A percentile compares a stretch with the other conserved stretches of the same genome.
Evolutionary conservation across 441 rosid species (phyloP).

Genomic region (Croton laevigatus): DNA sequence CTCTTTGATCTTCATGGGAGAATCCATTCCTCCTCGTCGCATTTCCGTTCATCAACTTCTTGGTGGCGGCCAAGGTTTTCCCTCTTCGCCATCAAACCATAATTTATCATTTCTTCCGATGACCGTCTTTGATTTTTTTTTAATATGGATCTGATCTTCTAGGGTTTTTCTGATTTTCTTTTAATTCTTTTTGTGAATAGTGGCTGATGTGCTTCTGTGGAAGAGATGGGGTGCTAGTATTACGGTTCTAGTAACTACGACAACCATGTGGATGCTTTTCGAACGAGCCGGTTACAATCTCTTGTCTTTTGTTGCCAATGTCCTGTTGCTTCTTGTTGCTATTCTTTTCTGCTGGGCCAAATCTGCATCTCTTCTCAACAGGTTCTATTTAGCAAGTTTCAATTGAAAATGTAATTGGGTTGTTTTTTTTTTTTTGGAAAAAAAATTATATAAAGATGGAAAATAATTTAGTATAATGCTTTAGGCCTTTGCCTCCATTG

Average conservation of each 20-base stretch:
- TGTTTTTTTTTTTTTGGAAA: not conserved
- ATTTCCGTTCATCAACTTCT: slow-evolving; percentile 56
- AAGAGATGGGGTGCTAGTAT: slow-evolving; percentile 49
- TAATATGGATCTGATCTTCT: slow-evolving; percentile 1
- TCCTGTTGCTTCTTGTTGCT: slow-evolving; percentile 51
- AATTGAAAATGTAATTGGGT: not conserved
- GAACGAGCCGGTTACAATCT: slow-evolving; percentile 69
- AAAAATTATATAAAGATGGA: not conserved
- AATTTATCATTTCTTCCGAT: not conserved
- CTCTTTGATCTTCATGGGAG: slow-evolving; percentile 45
- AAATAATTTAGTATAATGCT: not conserved
- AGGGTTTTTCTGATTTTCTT: not conserved
- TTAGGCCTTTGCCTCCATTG: slow-evolving; percentile 89
- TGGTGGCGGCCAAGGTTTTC: slow-evolving; percentile 64
- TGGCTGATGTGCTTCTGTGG: slow-evolving; percentile 70
- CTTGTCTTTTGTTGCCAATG: slow-evolving; percentile 56
- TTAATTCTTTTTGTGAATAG: slow-evolving; percentile 27
- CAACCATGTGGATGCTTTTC: slow-evolving; percentile 64
- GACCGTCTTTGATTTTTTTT: not conserved
- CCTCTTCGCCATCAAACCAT: not conserved
- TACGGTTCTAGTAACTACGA: slow-evolving; percentile 46
- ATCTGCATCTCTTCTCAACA: slow-evolving; percentile 88
- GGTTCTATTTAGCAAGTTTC: slow-evolving; percentile 35
- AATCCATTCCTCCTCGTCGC: slow-evolving; percentile 40
- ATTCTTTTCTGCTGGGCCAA: slow-evolving; percentile 92